Conservation (phyloP, 345 rosid genomes). For the Pseudoturritis turrita region DNA sequence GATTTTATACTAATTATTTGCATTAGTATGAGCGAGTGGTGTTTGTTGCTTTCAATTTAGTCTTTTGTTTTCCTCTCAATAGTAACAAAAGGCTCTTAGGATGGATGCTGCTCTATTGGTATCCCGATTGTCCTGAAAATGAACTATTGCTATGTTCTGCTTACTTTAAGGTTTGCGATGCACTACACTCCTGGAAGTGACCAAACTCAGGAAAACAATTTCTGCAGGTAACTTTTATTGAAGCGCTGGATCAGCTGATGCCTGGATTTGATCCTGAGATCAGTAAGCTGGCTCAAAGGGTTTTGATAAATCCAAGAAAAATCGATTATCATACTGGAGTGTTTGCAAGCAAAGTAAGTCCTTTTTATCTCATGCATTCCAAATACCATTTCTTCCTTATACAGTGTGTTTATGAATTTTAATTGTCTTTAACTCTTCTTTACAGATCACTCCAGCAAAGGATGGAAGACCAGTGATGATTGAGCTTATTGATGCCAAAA, state of each 20-base stretch:
- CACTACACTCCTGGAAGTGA: slow-evolving; percentile 1
- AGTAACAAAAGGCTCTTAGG: neutral
- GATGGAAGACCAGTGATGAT: slow-evolving; percentile 93
- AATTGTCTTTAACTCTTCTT: neutral
- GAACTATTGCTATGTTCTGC: neutral
- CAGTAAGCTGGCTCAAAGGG: slow-evolving; percentile 93
- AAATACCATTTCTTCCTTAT: neutral
- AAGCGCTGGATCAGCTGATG: slow-evolving; percentile 97
- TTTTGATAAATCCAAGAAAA: slow-evolving; percentile 86
- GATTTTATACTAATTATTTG: neutral
- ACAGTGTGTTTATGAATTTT: neutral
- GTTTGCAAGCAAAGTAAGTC: slow-evolving; percentile 84
- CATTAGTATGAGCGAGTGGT: neutral
- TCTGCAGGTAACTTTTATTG: slow-evolving; percentile 82
- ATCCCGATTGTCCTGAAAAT: neutral
- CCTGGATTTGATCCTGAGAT: slow-evolving; percentile 99
- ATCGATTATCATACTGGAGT: slow-evolving; percentile 96
- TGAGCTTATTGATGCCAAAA: slow-evolving; percentile 97
- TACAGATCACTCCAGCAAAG: slow-evolving; percentile 87
- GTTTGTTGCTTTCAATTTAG: neutral
- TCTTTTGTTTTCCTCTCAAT: neutral
- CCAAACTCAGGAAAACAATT: neutral
- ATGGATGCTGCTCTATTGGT: neutral
- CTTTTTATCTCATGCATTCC: neutral
- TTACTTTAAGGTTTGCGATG: neutral